phyloP scores from a whole-genome alignment of 2,329 filamentous ascomycete species.

The Helminthosporium solani region DNA sequence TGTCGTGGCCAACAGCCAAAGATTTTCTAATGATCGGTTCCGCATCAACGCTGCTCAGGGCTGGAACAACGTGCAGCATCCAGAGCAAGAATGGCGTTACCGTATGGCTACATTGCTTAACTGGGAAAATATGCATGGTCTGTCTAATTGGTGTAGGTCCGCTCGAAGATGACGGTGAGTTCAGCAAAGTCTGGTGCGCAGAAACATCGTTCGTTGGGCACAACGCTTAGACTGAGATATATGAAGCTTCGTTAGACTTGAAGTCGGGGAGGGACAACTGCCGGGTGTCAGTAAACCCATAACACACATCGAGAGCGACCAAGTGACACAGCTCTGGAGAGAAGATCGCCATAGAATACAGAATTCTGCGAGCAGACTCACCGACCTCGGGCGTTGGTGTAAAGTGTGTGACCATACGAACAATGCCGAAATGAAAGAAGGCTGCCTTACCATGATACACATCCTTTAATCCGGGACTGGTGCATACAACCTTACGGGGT shows the following conservation, averaged over 20 bases:
- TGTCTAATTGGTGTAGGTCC: constrained; percentile 20
- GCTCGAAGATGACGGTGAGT: constrained; percentile 24
- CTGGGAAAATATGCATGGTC: constrained; percentile 6
- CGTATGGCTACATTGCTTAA: constrained; percentile 14
- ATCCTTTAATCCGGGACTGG: constrained; percentile 25
- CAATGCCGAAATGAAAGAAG: constrained; percentile 23
- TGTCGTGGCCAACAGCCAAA: constrained; percentile 14
- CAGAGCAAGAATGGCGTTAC: constrained; percentile 16
- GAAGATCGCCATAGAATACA: constrained; percentile 11
- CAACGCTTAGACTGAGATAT: constrained; percentile 28
- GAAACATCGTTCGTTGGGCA: constrained; percentile 22
- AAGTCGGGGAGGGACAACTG: constrained; percentile 19
- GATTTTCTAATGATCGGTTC: constrained; percentile 14
- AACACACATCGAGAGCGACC: constrained; percentile 6
- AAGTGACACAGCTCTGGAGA: constrained; percentile 11
- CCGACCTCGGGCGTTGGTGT: constrained; percentile 15
- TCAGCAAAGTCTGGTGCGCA: constrained; percentile 12
- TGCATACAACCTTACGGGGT: constrained; percentile 17
- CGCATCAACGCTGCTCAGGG: constrained; percentile 11
- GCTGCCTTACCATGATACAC: constrained; percentile 25
- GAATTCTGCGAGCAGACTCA: constrained; percentile 12
- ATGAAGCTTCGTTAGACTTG: constrained; percentile 22
- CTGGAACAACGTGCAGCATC: constrained; percentile 24
- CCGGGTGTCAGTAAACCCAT: constrained; percentile 12
- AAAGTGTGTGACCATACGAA: constrained; percentile 7